Evolutionary conservation across 1,284 basidiomycete genomes (phyloP).

Genomic region (Earliella scabrosa): DNA sequence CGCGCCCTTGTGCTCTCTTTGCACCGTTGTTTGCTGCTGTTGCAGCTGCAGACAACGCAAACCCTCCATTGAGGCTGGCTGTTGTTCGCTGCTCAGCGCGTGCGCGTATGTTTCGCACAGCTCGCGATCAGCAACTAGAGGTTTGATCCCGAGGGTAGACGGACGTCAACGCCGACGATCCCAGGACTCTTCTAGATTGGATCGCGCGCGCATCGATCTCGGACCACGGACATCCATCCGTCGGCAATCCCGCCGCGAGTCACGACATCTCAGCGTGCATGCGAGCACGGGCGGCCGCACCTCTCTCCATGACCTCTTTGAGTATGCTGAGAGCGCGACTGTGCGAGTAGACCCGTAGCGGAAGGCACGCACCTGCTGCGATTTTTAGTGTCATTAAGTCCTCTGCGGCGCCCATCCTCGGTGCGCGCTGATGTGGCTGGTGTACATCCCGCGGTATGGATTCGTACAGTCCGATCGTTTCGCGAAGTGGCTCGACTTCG

Average conservation of each 20-base stretch:
- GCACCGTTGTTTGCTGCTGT: too few relatives aligned
- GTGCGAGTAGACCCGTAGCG: neutral
- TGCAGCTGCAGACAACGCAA: too few relatives aligned
- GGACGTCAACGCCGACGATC: constrained; percentile 13
- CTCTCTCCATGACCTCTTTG: neutral
- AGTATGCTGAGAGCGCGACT: too few relatives aligned
- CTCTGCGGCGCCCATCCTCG: neutral
- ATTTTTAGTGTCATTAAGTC: neutral
- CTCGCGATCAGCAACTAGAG: neutral
- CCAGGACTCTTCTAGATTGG: constrained; percentile 3
- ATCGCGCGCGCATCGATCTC: constrained; percentile 14
- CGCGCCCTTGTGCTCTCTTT: neutral
- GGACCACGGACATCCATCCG: neutral
- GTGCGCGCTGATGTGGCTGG: neutral
- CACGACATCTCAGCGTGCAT: neutral
- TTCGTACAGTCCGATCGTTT: neutral
- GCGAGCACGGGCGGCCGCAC: neutral
- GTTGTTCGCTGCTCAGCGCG: too few relatives aligned
- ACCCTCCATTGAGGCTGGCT: too few relatives aligned
- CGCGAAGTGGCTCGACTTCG: too few relatives aligned
- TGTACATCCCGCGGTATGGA: neutral
- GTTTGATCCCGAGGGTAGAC: constrained; percentile 14
- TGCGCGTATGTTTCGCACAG: too few relatives aligned
- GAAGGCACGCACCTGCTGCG: neutral
- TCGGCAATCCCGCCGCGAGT: neutral